Base-by-base conservation (phyloP, 129 eudicot genomes). In the Calendula officinalis region DNA sequence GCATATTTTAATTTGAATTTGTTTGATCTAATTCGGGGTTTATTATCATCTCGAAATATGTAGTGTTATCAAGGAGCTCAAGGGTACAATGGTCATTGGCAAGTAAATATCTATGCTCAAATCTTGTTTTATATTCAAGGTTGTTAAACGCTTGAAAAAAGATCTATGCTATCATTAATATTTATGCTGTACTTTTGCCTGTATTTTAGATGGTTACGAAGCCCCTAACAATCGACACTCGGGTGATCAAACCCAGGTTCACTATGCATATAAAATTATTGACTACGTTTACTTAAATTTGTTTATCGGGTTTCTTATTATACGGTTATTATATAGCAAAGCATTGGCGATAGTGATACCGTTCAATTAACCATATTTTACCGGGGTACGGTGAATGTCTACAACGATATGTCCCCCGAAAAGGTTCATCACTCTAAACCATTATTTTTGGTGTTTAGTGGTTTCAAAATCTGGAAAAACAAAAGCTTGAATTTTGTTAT, bases 291-390 rank as follows among this genome's bases (percentile, higher is more conserved):
- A 7, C 22, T 45, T 6, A 11, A 22, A 22, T 22, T 42, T 10
- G 8, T 12, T 32, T 5, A 3, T 11, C 51, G 13, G 34, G 5
- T 8, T 8, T 42, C 37, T 42, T 61, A 3, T 22, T 53, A 6
- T 11, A 10, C 36, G 3, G 39, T 11, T 22, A 1, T 4, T 55
- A 13, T 43, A 34, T 33, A 71, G 68, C 41, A 62, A 50, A 39
- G 32, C 35, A 39, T 56, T 4, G 30, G 39, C 3, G 67, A 5
- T 42, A 41, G 51, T 30, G 15, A 17, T 11, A 52, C 85, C 22
- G 84, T 79, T 80, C 94, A 82, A 30, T 49, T 89, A 77, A 89
- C 96, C 77, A 89, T 89, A 54, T 89, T 89, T 76, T 89, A 89
- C 62, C 78, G 55, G 40, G 96, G 96, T 17, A 80, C 56, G 16